phyloP scores from a whole-genome alignment of 805 yeast genomes.

The Ogataea trehaloabstinens region DNA sequence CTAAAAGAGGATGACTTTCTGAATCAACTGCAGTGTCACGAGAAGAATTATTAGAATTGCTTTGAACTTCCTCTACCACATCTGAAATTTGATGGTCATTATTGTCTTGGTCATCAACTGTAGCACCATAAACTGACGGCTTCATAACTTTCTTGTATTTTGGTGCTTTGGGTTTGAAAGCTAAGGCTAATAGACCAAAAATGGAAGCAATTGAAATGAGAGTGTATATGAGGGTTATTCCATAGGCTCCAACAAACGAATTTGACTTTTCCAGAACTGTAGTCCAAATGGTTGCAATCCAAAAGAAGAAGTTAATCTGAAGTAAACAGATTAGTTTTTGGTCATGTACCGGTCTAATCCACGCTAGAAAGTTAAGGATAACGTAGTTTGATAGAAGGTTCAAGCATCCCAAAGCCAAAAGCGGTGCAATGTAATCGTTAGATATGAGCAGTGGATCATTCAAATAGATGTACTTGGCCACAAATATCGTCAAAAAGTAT shows the following conservation, averaged over 20 bases:
- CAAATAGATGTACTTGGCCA: slow-evolving; percentile 39
- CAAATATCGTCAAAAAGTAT: slow-evolving; percentile 32
- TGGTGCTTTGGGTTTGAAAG: slow-evolving; percentile 28
- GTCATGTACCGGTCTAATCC: slow-evolving; percentile 51
- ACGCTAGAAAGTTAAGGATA: slow-evolving; percentile 45
- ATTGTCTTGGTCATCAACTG: slow-evolving; percentile 14
- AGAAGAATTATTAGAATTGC: slow-evolving; percentile 18
- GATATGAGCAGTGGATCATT: slow-evolving; percentile 52
- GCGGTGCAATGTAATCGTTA: slow-evolving; percentile 46
- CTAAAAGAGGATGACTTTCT: slow-evolving; percentile 21
- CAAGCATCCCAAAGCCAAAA: slow-evolving; percentile 46
- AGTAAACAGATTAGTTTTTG: slow-evolving; percentile 57
- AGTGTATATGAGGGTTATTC: slow-evolving; percentile 44
- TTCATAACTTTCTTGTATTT: slow-evolving; percentile 18
- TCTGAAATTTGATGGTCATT: slow-evolving; percentile 6
- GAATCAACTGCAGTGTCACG: slow-evolving; percentile 18
- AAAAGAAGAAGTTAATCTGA: slow-evolving; percentile 53
- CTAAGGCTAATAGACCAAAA: slow-evolving; percentile 53
- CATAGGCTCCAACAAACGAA: slow-evolving; percentile 54
- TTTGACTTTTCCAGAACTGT: slow-evolving; percentile 48
- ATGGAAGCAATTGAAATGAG: slow-evolving; percentile 46
- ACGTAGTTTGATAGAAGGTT: slow-evolving; percentile 56
- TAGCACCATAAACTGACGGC: slow-evolving; percentile 22
- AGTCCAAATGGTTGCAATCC: slow-evolving; percentile 53
- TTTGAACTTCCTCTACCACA: slow-evolving; percentile 3